Base-by-base conservation (phyloP, 2,329 filamentous ascomycete genomes). In the Chaetothyriales sp. region DNA sequence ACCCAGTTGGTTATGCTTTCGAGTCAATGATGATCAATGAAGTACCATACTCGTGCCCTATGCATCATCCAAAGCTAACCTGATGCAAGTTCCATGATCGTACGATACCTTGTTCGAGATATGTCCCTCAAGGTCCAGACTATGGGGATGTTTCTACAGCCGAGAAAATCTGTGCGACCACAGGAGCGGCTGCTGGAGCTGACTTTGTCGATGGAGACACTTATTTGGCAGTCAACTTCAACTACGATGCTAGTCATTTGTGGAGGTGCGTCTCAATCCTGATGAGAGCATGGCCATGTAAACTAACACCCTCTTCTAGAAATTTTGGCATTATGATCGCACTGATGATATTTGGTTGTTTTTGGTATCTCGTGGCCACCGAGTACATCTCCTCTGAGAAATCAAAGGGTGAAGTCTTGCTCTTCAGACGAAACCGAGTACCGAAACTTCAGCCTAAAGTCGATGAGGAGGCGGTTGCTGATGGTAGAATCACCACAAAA, bases 361-460 rank as follows among this genome's bases (percentile, higher is more conserved):
- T 66, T 43, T 71, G 70, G 6, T 84, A 87, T 66, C 73, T 88
- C 57, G 50, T 78, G n/a, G 71, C 76, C 1, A 78, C 80, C 5
- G 83, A 86, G 64, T 74, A 77, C 32, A 69, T 73, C 49, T 68
- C 71, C 2, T 80, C 82, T 15, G 78, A 80, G 65, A 83, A 82
- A 64, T 85, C 81, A 32, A 87, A 85, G 72, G 84, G 83, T 50
- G 84, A 88, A 61, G 80, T 87, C 12, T 70, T 88, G 4, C 74
- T 87, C 26, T 88, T 87, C 71, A 81, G 80, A 52, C 78, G 81
- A 48, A 81, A 82, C n/a, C 71, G 83, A 63, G 74, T 76, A 63
- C 74, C 22, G 6, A 25, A 25, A 25, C 22, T 25, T 25, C 79
- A 19, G 73, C 1, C 71, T 73, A 8, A 62, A 62, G 55, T 58